A percentile compares a stretch with the other conserved stretches of the same genome.
These are phyloP conservation scores for Jamesozyma lodderae DNA, from an alignment of 805 yeast species.

Conservation along the genomic window DNA sequence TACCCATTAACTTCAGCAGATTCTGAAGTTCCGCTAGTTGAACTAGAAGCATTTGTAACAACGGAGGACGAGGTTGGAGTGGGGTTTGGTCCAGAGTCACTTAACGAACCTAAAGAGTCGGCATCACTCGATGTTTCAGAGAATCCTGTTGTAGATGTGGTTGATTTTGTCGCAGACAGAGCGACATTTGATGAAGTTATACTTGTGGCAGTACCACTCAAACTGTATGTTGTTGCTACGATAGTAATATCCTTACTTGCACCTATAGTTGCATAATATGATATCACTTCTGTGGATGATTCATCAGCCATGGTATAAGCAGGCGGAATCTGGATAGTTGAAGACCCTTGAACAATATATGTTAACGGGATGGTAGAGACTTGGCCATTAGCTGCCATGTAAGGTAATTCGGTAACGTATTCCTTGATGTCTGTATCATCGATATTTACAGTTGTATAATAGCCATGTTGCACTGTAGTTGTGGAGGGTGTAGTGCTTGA, in stretches of 20 bases:
- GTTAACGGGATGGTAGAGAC: background rate
- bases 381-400: background rate
- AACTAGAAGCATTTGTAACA: background rate
- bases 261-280: conserved; percentile 1
- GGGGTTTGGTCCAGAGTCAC: no score
- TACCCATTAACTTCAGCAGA: background rate
- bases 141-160: no score
- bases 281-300: background rate
- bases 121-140: no score
- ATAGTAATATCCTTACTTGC: background rate
- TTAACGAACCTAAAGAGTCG: no score
- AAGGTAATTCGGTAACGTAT: background rate
- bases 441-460: background rate
- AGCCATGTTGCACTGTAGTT: no score
- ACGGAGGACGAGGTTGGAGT: no score
- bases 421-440: background rate
- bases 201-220: background rate
- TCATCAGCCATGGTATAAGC: background rate
- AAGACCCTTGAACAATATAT: background rate
- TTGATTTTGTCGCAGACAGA: no score
- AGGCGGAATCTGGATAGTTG: background rate
- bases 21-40: background rate
- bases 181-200: no score
- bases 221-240: background rate
- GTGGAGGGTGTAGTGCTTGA: no score